A percentile compares a stretch with the other conserved stretches of the same genome.
Evolutionary conservation across 352 stramenopile species (phyloP).

Genomic region (Pythium grandisporangium): DNA sequence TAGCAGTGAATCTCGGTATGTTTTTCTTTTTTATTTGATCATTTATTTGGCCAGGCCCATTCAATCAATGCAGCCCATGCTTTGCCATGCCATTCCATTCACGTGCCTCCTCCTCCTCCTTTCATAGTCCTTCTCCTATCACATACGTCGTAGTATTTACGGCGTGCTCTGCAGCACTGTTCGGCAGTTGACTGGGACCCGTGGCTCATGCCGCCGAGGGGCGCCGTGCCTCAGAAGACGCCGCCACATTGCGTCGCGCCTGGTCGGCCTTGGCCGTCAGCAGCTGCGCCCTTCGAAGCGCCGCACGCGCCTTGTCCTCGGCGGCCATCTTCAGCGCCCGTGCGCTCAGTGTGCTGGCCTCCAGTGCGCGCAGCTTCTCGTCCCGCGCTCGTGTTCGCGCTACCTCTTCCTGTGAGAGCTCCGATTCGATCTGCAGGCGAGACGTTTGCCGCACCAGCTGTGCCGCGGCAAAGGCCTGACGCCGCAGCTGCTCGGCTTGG

Average conservation of each 20-base stretch:
- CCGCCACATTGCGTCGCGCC: constrained; percentile 21
- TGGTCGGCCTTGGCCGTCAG: constrained; percentile 40
- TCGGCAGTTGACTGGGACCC: too few relatives aligned
- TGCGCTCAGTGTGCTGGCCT: constrained; percentile 36
- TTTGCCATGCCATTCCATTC: too few relatives aligned
- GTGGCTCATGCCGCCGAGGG: background rate
- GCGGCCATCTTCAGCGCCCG: constrained; percentile 31
- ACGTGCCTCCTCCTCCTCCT: too few relatives aligned
- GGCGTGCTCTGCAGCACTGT: too few relatives aligned
- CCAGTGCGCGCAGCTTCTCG: constrained; percentile 32
- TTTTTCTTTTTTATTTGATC: too few relatives aligned
- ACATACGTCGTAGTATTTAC: too few relatives aligned
- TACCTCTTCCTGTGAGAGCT: constrained; percentile 49
- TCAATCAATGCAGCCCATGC: too few relatives aligned
- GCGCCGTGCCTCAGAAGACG: too few relatives aligned
- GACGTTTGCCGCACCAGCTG: constrained; percentile 57
- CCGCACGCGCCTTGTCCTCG: constrained; percentile 36
- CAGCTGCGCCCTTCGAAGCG: constrained; percentile 44
- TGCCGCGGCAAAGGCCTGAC: constrained; percentile 49
- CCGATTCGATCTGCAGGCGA: constrained; percentile 53
- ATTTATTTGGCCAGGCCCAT: too few relatives aligned
- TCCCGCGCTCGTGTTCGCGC: constrained; percentile 31
- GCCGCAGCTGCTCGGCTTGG: constrained; percentile 54
- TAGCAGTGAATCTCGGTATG: too few relatives aligned
- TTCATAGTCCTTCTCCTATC: background rate